phyloP scores from a whole-genome alignment of 352 stramenopile genomes.

The Lagenidium sp. region DNA sequence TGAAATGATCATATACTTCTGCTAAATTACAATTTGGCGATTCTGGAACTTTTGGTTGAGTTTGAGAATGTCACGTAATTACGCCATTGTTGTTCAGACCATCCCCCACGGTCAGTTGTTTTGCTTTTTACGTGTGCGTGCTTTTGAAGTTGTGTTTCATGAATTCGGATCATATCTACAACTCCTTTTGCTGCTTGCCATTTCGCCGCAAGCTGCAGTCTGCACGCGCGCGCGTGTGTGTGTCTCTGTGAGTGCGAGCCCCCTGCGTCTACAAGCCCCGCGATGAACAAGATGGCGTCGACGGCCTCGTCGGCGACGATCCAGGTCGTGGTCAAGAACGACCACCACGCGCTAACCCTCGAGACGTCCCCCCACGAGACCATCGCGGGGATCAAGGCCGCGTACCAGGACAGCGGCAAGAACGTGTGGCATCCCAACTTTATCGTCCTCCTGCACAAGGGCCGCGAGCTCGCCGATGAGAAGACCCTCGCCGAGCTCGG shows the following conservation, averaged over 20 bases:
- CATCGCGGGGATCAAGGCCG: slow-evolving; percentile 75
- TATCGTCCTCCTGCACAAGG: slow-evolving; percentile 80
- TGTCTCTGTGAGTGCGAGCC: too few species aligned
- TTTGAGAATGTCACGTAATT: slow-evolving; percentile 12
- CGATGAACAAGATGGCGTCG: neutral
- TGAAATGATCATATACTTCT: too few species aligned
- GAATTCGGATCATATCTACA: too few species aligned
- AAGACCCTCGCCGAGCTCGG: slow-evolving; percentile 77
- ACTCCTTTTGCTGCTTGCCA: too few species aligned
- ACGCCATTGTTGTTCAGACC: too few species aligned
- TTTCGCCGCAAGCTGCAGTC: too few species aligned
- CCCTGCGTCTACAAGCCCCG: slow-evolving; percentile 9
- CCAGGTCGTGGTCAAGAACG: slow-evolving; percentile 78
- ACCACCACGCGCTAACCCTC: slow-evolving; percentile 50
- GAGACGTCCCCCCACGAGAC: slow-evolving; percentile 63
- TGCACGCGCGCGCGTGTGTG: too few species aligned
- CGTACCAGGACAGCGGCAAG: slow-evolving; percentile 71
- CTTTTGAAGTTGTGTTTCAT: too few species aligned
- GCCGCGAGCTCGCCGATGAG: slow-evolving; percentile 77
- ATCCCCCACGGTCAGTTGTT: too few species aligned
- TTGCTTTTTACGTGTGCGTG: slow-evolving; percentile 14
- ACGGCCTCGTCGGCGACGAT: slow-evolving; percentile 29
- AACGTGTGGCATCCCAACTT: slow-evolving; percentile 58
- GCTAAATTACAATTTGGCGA: too few species aligned
- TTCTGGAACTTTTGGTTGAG: slow-evolving; percentile 2